A percentile compares a stretch with the other conserved stretches of the same genome.
These are phyloP conservation scores for Silene conica DNA, from an alignment of 148 eudicot species.

Conservation along the genomic window DNA sequence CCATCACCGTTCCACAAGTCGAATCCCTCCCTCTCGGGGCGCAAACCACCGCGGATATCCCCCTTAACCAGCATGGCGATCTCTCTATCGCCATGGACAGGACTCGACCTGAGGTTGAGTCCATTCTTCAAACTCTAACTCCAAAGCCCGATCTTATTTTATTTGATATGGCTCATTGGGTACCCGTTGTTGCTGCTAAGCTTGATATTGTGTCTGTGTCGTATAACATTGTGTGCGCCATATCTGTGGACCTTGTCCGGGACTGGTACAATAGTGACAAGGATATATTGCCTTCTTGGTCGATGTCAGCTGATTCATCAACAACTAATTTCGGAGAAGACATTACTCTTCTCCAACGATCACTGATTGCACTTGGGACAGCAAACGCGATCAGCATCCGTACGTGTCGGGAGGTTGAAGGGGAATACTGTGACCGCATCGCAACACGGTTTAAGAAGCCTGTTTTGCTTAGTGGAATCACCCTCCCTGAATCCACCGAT, in stretches of 20 bases:
- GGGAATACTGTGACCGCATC: conserved; percentile 4
- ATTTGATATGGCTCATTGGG: conserved; percentile 18
- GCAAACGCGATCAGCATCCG: conserved; percentile 6
- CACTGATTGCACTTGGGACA: not conserved
- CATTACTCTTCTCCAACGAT: not conserved
- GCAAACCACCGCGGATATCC: not conserved
- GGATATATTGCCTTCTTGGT: not conserved
- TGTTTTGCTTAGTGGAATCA: not conserved
- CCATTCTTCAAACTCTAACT: not conserved
- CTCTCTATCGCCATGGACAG: conserved; percentile 11
- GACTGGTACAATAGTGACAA: not conserved
- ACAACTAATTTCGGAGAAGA: not conserved
- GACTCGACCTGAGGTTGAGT: conserved; percentile 9
- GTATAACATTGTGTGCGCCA: conserved; percentile 7
- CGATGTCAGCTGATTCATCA: not conserved
- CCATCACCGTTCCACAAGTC: conserved; percentile 11
- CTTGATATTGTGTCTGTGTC: conserved; percentile 10
- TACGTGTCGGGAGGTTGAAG: conserved; percentile 12
- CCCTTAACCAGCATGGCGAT: not conserved
- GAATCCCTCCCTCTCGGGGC: conserved; percentile 9
- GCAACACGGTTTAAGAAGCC: not conserved
- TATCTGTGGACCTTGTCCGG: conserved; percentile 5
- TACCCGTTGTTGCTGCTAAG: not conserved
- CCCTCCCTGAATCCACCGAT: not conserved
- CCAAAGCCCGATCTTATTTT: conserved; percentile 9